Evolutionary conservation across 164 flowering plant species (phyloP).

Genomic region (Litsea cubeba): DNA sequence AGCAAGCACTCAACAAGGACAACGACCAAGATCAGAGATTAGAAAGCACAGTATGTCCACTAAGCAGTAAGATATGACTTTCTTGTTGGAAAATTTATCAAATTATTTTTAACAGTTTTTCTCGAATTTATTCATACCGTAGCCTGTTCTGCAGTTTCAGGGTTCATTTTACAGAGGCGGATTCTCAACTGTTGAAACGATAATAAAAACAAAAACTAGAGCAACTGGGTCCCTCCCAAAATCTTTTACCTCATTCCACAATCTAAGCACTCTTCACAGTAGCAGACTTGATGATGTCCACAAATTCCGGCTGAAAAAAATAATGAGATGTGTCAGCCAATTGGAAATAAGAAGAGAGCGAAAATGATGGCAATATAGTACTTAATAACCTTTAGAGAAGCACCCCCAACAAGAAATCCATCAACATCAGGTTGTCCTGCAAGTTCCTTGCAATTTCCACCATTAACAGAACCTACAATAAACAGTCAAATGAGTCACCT

Average conservation of each 20-base stretch:
- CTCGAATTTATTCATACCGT: not conserved
- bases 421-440: slow-evolving; percentile 68
- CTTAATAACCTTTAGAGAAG: slow-evolving; percentile 64
- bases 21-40: not conserved
- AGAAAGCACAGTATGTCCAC: not conserved
- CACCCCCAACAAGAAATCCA: slow-evolving; percentile 89
- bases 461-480: slow-evolving; percentile 67
- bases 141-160: slow-evolving; percentile 1
- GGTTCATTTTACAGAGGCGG: not conserved
- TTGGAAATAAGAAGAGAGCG: not conserved
- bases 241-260: not conserved
- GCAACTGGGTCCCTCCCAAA: not conserved
- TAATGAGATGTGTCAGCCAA: not conserved
- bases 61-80: no score
- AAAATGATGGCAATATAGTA: not conserved
- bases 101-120: no score
- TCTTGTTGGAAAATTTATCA: not conserved
- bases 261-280: slow-evolving; percentile 38
- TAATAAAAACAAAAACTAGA: no score
- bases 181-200: not conserved
- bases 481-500: not conserved
- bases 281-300: slow-evolving; percentile 78
- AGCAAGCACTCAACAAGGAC: not conserved
- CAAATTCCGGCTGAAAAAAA: slow-evolving; percentile 55
- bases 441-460: slow-evolving; percentile 70